Evolutionary conservation across 768 basidiomycete genomes (phyloP).

Genomic region (Xerocomus brunneocitrinus): DNA sequence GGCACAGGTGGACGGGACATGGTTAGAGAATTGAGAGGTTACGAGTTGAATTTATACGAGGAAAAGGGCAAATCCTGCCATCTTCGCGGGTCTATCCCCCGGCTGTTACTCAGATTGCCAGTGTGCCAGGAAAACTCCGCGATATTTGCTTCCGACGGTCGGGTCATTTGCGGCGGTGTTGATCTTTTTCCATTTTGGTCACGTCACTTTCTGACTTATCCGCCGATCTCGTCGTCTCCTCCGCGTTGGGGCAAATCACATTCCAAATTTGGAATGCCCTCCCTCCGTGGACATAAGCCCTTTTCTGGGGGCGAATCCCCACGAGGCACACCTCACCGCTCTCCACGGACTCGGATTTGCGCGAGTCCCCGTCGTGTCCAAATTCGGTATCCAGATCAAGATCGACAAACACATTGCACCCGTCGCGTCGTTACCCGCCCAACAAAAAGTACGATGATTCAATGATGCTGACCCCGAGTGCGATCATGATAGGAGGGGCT

Average conservation of each 20-base stretch:
- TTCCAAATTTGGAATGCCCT: slow-evolving; percentile 12
- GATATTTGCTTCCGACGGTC: background rate
- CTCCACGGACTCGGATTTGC: slow-evolving; percentile 13
- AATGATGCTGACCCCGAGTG: background rate
- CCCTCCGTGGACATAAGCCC: slow-evolving; percentile 30
- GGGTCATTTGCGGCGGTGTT: slow-evolving; percentile 19
- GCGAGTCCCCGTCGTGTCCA: background rate
- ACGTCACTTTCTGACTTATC: slow-evolving; percentile 28
- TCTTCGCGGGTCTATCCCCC: slow-evolving; percentile 11
- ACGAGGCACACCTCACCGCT: slow-evolving; percentile 15
- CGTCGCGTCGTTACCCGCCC: no score
- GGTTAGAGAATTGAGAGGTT: background rate
- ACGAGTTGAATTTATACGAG: slow-evolving; percentile 7
- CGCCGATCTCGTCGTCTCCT: slow-evolving; percentile 33
- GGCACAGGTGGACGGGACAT: slow-evolving; percentile 25
- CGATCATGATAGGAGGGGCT: slow-evolving; percentile 5
- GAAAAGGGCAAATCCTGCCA: slow-evolving; percentile 23
- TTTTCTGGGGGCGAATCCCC: slow-evolving; percentile 15
- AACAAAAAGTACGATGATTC: background rate
- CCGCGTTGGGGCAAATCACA: slow-evolving; percentile 24
- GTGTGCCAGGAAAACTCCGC: background rate
- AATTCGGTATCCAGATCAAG: slow-evolving; percentile 42
- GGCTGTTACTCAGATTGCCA: background rate
- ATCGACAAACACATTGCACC: slow-evolving; percentile 38
- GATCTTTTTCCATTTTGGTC: slow-evolving; percentile 27